These are phyloP conservation scores for Medicago truncatula DNA, from an alignment of 306 rosid species.

Conservation along the genomic window MtrunA17r5.0-ANR NC_053046.1:18067501-18068000, in stretches of 20 bases:
- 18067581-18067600: background rate
- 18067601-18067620: conserved; percentile 51
- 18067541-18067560: background rate
- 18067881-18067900: conserved; percentile 79
- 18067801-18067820: conserved; percentile 10
- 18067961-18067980: conserved; percentile 74
- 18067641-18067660: conserved; percentile 73
- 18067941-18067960: conserved; percentile 95
- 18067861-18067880: conserved; percentile 65
- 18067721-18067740: conserved; percentile 81
- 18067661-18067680: conserved; percentile 66
- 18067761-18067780: conserved; percentile 1
- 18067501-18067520: background rate
- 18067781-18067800: background rate
- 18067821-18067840: conserved; percentile 72
- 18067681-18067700: conserved; percentile 72
- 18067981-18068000: conserved; percentile 35
- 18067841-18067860: conserved; percentile 55
- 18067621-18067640: conserved; percentile 67
- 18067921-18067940: conserved; percentile 84
- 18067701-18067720: conserved; percentile 76
- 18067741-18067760: conserved; percentile 51
- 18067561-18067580: background rate
- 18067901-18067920: conserved; percentile 84
- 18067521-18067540: background rate